Evolutionary conservation across 108 stramenopile species (phyloP), one percentile per base, ranked within the genome.

Genomic region (Discostella pseudostelligera): DNA sequence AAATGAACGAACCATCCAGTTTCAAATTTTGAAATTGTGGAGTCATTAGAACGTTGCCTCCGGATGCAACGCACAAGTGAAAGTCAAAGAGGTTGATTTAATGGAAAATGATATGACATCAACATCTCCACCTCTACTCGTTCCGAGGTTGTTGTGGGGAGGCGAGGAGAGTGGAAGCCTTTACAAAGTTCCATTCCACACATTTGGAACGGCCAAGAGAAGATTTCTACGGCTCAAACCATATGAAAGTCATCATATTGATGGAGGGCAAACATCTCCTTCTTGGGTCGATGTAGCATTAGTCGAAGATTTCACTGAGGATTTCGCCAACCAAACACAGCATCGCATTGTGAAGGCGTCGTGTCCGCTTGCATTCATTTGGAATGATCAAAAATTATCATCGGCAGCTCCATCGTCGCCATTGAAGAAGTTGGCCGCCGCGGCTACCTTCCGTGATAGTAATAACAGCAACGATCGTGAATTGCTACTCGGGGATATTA

Each of bases 181-280:
- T 1, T 62, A 53, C 56, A 73, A 73, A 42, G 49, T 73, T 2
- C 74, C 67, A 1, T 75, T 62, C 39, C 67, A 75, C 49, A 62
- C 67, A 5, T 62, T 75, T 37, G 67, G 74, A 7, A 10, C 59
- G 12, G 58, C 67, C 10, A 68, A 68, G 25, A 68, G 56, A 32
- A 19, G 74, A 5, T 47, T 53, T 56, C 28, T 75, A 6, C 59
- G 74, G 1, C 45, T 75, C 20, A 68, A 69, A 21, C 67, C 61
- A 45, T 58, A 29, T 32, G 67, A 25, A 1, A 35, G 8, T n/a
- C 20, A 43, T 37, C 13, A 45, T 17, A 14, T 3, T 32, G 53
- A 40, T n/a, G 26, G 26, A 3, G 50, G 25, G 22, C 9, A 7
- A 14, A 26, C 25, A 14, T 51, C 50, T 13, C 26, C 24, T 13